Evolutionary conservation across 176 grass and related monocot genomes (phyloP).

Genomic region (Alloteropsis semialata): DNA sequence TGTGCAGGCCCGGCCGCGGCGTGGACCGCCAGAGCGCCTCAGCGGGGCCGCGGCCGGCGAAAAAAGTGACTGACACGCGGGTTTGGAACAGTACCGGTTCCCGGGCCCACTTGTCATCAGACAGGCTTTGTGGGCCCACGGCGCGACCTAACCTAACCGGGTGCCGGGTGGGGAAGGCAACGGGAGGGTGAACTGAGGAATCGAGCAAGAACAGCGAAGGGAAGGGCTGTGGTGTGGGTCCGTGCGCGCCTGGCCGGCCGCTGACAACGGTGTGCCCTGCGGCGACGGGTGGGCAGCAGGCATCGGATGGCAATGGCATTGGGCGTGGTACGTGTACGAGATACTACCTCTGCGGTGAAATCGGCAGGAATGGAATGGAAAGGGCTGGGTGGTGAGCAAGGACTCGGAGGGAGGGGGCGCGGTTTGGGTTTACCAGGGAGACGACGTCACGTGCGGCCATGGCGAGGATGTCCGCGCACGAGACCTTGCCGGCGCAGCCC

Average conservation of each 20-base stretch:
- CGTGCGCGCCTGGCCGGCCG: conserved; percentile 14
- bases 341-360: neutral
- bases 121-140: neutral
- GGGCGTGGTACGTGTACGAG: neutral
- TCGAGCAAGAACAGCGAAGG: too few species aligned
- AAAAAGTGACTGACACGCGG: conserved; percentile 31
- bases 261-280: neutral
- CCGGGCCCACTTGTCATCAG: neutral
- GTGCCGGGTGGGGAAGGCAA: too few species aligned
- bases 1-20: conserved; percentile 3
- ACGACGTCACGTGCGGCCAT: conserved; percentile 88
- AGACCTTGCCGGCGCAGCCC: conserved; percentile 69
- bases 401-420: too few species aligned
- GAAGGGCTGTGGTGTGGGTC: neutral
- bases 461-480: conserved; percentile 89
- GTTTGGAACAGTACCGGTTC: conserved; percentile 12
- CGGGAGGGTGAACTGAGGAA: neutral
- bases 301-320: too few species aligned
- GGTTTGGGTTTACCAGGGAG: conserved; percentile 51
- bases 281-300: too few species aligned
- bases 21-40: too few species aligned
- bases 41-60: neutral
- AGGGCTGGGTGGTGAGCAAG: neutral
- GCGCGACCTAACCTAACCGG: neutral
- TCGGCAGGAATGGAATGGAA: neutral